Percentiles rank a stretch among this genome's conserved stretches.
These are phyloP conservation scores for Dysphania ambrosioides DNA, from an alignment of 148 eudicot genomes.

Conservation along the genomic window DNA sequence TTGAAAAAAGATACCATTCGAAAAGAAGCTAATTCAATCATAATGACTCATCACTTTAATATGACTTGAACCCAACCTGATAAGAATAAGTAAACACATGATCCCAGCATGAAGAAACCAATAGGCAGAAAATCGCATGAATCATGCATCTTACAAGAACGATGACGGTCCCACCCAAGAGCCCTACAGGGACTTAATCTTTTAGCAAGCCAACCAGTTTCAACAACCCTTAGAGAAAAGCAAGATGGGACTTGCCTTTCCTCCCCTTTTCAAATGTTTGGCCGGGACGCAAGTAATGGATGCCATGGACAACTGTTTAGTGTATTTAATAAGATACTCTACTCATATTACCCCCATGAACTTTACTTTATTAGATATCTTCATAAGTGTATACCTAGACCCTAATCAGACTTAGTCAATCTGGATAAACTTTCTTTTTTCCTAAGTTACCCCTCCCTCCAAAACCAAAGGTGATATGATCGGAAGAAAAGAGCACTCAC, in stretches of 20 bases:
- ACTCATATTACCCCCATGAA: no score
- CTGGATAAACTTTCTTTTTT: neutral
- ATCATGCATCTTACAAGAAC: neutral
- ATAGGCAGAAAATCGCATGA: neutral
- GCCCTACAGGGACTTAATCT: neutral
- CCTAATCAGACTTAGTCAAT: neutral
- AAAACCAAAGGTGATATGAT: neutral
- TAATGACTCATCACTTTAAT: neutral
- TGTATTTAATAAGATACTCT: neutral
- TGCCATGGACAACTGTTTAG: neutral
- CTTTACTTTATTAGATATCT: no score
- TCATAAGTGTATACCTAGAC: neutral
- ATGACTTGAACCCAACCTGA: neutral
- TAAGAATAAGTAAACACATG: neutral
- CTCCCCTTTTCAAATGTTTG: neutral
- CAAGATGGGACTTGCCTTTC: neutral
- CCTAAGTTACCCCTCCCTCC: neutral
- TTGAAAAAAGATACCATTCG: neutral
- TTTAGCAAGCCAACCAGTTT: neutral
- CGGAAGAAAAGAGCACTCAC: slow-evolving; percentile 30
- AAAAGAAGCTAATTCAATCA: neutral
- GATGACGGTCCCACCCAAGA: neutral
- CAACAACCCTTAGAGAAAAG: neutral
- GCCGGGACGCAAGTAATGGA: neutral
- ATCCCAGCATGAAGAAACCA: neutral